Evolutionary conservation across 306 rosid species (phyloP).

Genomic region (Abrus pulchellus): DNA sequence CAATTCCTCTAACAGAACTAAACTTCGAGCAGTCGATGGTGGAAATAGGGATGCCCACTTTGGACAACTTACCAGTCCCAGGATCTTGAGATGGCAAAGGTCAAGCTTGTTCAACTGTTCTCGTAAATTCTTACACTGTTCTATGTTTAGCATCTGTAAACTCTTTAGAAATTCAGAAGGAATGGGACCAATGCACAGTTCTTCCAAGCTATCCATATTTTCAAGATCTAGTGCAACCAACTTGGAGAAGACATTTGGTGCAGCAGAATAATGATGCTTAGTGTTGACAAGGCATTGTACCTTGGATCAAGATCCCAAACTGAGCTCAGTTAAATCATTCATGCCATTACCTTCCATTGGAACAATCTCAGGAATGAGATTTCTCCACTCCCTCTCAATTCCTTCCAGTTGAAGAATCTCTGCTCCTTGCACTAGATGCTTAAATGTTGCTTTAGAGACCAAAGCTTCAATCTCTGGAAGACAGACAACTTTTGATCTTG

Average conservation of each 20-base stretch:
- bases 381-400: not conserved
- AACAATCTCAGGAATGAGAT: not conserved
- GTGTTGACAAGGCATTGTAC: slow-evolving; percentile 24
- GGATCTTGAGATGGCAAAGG: not conserved
- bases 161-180: not conserved
- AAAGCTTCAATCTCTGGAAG: not conserved
- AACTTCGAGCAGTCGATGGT: not conserved
- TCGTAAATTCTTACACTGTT: not conserved
- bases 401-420: not conserved
- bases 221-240: not conserved
- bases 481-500: not conserved
- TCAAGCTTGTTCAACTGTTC: not conserved
- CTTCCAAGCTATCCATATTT: not conserved
- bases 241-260: not conserved
- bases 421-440: not conserved
- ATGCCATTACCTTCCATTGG: not conserved
- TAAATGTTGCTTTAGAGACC: not conserved
- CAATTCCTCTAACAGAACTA: not conserved
- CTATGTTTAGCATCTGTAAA: not conserved
- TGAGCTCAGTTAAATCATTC: not conserved
- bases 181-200: not conserved
- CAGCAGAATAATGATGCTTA: not conserved
- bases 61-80: not conserved
- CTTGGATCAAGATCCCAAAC: not conserved
- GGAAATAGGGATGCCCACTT: not conserved